Evolutionary conservation across 805 yeast species (phyloP).

Genomic region (Candida odintsovae): DNA sequence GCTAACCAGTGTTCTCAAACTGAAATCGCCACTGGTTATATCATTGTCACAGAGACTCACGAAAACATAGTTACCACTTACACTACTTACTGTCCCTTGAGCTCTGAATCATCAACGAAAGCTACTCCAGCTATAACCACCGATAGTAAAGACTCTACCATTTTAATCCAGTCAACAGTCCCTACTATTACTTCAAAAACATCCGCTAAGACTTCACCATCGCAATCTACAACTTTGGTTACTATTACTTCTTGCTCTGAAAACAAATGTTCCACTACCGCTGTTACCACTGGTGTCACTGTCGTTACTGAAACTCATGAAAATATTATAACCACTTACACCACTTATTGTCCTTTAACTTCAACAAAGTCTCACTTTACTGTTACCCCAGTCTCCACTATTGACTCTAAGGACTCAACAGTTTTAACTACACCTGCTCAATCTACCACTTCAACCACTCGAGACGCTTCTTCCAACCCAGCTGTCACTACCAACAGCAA

Average conservation of each 20-base stretch:
- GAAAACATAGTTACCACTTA: constrained; percentile 24
- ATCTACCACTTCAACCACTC: neutral
- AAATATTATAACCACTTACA: constrained; percentile 18
- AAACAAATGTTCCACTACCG: constrained; percentile 27
- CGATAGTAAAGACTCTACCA: too few relatives aligned
- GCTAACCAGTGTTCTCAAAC: too few relatives aligned
- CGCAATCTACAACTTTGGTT: constrained; percentile 14
- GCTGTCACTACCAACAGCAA: too few relatives aligned
- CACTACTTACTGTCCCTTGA: constrained; percentile 34
- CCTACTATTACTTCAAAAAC: neutral
- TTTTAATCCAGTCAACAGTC: neutral
- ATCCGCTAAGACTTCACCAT: too few relatives aligned
- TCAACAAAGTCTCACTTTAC: constrained; percentile 37
- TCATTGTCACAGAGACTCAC: too few relatives aligned
- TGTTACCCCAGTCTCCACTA: neutral
- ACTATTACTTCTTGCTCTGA: constrained; percentile 32
- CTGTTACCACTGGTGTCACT: constrained; percentile 29
- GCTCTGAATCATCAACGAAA: too few relatives aligned
- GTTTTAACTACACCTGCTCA: neutral
- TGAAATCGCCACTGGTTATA: constrained; percentile 20
- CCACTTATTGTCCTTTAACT: constrained; percentile 14
- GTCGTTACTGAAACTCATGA: constrained; percentile 28
- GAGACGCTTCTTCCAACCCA: too few relatives aligned
- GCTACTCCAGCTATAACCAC: too few relatives aligned
- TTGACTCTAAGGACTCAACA: neutral